Conservation (phyloP, 2,329 filamentous ascomycete genomes). For the Trichoderma asperellum region DNA sequence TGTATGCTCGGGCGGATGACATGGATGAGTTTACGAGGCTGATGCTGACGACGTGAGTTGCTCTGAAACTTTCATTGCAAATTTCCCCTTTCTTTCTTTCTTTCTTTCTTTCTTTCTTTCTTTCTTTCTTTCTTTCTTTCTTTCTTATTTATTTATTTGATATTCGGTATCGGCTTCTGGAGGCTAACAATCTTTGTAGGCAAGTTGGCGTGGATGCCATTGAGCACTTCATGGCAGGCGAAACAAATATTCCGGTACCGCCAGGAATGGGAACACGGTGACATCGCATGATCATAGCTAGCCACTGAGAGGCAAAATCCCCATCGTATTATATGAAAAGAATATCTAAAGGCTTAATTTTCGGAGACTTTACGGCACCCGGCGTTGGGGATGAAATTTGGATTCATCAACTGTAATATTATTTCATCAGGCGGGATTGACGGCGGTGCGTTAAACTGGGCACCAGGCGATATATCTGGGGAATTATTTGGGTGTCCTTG, state of each 20-base stretch:
- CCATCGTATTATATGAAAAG: not conserved
- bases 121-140: too few relatives aligned
- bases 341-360: not conserved
- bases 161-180: not conserved
- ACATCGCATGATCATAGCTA: not conserved
- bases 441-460: not conserved
- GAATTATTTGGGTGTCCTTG: not conserved
- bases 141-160: not conserved
- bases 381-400: not conserved
- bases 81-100: too few relatives aligned
- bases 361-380: not conserved
- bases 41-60: conserved; percentile 45
- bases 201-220: conserved; percentile 44
- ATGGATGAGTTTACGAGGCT: conserved; percentile 47
- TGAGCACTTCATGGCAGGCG: conserved; percentile 44
- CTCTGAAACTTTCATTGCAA: not conserved
- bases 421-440: not conserved
- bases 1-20: conserved; percentile 44
- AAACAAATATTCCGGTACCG: conserved; percentile 31
- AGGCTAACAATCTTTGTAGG: conserved; percentile 32
- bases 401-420: not conserved
- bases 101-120: too few relatives aligned
- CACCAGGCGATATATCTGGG: not conserved
- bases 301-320: not conserved
- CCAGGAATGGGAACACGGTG: not conserved